Conservation (phyloP, 2,329 filamentous ascomycete species). For the Clarireedia sp. region DNA sequence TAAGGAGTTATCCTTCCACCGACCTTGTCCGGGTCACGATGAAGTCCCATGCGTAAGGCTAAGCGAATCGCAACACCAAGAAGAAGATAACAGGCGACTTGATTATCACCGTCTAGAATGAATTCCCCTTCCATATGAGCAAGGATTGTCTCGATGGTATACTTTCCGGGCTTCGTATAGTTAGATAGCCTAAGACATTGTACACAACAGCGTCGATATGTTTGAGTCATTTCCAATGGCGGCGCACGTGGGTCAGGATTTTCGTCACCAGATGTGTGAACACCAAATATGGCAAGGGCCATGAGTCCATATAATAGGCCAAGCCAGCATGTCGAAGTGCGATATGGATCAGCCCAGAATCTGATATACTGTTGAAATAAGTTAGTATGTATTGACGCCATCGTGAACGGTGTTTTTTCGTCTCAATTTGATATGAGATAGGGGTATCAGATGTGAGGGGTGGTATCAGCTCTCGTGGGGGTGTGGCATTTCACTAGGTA, state of each 20-base stretch:
- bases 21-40: slow-evolving; percentile 41
- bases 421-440: too few relatives aligned
- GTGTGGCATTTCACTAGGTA: neutral
- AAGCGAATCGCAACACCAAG: slow-evolving; percentile 43
- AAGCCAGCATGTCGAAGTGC: slow-evolving; percentile 39
- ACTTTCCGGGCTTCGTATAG: slow-evolving; percentile 41
- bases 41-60: slow-evolving; percentile 51
- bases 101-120: slow-evolving; percentile 40
- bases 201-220: slow-evolving; percentile 42
- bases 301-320: slow-evolving; percentile 37
- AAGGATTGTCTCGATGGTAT: slow-evolving; percentile 43
- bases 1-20: slow-evolving; percentile 41
- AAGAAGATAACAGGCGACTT: slow-evolving; percentile 48
- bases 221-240: slow-evolving; percentile 40
- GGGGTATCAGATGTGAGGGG: too few relatives aligned
- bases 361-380: slow-evolving; percentile 34
- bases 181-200: slow-evolving; percentile 44
- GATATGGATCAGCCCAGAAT: slow-evolving; percentile 40
- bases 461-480: neutral
- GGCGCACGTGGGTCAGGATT: slow-evolving; percentile 38
- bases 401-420: too few relatives aligned
- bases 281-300: slow-evolving; percentile 31
- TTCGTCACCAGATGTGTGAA: slow-evolving; percentile 37
- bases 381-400: neutral
- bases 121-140: slow-evolving; percentile 48